These are phyloP conservation scores for Pinguiococcus pyrenoidosus DNA, from an alignment of 108 stramenopile species.

Conservation along the genomic window DNA sequence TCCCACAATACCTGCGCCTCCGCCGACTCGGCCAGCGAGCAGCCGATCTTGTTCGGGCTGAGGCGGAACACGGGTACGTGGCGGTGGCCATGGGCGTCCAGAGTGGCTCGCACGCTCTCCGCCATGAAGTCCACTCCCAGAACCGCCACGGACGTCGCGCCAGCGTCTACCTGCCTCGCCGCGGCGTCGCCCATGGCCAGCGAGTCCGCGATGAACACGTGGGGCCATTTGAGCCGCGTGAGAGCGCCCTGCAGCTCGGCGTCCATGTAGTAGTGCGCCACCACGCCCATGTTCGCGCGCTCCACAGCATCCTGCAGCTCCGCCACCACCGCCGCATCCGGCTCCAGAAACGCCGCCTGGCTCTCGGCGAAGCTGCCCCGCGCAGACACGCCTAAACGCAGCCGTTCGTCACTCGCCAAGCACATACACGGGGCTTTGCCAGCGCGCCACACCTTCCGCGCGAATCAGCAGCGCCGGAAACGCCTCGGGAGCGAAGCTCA, in stretches of 20 bases:
- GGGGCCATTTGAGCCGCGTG: conserved; percentile 11
- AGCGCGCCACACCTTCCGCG: no score
- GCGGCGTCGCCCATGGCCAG: conserved; percentile 87
- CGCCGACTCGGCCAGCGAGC: conserved; percentile 74
- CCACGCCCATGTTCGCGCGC: conserved; percentile 61
- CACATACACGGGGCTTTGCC: no score
- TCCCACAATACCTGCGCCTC: no score
- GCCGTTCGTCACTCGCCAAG: no score
- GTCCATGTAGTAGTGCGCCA: conserved; percentile 95
- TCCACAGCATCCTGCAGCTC: conserved; percentile 40
- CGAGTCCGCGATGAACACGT: conserved; percentile 76
- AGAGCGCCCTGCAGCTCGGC: conserved; percentile 68
- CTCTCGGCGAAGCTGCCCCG: conserved; percentile 27
- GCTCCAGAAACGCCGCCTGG: conserved; percentile 17
- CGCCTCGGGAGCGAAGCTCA: no score
- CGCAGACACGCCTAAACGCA: no score
- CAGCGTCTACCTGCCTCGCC: conserved; percentile 22
- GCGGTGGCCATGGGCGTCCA: conserved; percentile 51
- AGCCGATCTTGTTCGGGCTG: conserved; percentile 54
- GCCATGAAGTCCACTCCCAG: conserved; percentile 92
- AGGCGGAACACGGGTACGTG: conserved; percentile 63
- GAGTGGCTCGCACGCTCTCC: conserved; percentile 66
- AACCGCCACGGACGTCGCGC: conserved; percentile 49
- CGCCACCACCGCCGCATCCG: conserved; percentile 41
- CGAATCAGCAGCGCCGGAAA: no score